Evolutionary conservation across 1,284 basidiomycete species (phyloP).

Genomic region (Sutorius eximius): DNA sequence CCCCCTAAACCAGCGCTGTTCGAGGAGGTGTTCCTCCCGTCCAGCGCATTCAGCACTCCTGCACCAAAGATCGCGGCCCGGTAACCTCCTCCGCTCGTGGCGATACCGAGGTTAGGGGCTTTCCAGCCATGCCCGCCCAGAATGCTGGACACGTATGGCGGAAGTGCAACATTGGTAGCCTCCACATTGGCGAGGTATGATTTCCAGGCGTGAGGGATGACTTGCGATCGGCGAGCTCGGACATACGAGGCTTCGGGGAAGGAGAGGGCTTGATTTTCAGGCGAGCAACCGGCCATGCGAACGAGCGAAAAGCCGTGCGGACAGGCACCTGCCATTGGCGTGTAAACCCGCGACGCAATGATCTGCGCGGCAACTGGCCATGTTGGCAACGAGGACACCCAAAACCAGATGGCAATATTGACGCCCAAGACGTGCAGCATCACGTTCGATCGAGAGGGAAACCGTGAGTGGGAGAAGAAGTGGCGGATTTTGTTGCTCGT

Average conservation of each 20-base stretch:
- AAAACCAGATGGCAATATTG: slow-evolving; percentile 11
- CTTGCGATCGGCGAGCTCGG: slow-evolving; percentile 28
- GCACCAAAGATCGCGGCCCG: slow-evolving; percentile 52
- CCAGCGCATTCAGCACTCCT: slow-evolving; percentile 49
- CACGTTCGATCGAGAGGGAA: too few species aligned
- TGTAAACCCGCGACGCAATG: slow-evolving; percentile 27
- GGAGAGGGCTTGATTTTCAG: slow-evolving; percentile 33
- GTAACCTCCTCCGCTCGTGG: slow-evolving; percentile 48
- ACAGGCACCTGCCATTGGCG: slow-evolving; percentile 29
- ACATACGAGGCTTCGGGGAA: slow-evolving; percentile 33
- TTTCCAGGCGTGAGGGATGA: slow-evolving; percentile 35
- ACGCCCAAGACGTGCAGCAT: neutral
- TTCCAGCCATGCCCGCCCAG: slow-evolving; percentile 25
- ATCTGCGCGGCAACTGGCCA: slow-evolving; percentile 23
- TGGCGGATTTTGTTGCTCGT: too few species aligned
- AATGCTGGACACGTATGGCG: slow-evolving; percentile 38
- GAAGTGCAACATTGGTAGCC: slow-evolving; percentile 26
- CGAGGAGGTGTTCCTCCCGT: slow-evolving; percentile 47
- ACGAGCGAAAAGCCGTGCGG: slow-evolving; percentile 35
- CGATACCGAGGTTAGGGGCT: slow-evolving; percentile 43
- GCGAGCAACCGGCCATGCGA: slow-evolving; percentile 31
- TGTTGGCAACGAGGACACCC: slow-evolving; percentile 3
- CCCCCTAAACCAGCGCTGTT: slow-evolving; percentile 46
- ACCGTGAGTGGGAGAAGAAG: too few species aligned
- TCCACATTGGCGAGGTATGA: slow-evolving; percentile 39